phyloP scores from a whole-genome alignment of 805 yeast genomes.

The Lachancea dasiensis region DNA sequence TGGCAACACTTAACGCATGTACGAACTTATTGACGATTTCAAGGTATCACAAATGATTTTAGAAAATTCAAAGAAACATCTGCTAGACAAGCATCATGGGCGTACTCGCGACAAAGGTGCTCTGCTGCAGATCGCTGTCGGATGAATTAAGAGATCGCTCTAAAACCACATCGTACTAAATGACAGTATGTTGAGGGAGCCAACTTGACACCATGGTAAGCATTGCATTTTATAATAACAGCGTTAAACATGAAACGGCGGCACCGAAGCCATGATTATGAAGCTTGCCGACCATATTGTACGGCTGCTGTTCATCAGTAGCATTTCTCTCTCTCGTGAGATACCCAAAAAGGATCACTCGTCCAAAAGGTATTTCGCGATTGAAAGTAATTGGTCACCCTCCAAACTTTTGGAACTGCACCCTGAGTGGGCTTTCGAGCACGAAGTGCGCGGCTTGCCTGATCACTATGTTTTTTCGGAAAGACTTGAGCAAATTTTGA shows the following conservation, averaged over 20 bases:
- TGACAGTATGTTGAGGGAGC: no score
- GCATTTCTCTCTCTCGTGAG: not conserved
- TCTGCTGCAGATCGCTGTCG: no score
- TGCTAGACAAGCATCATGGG: no score
- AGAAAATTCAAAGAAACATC: no score
- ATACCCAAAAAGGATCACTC: conserved; percentile 46
- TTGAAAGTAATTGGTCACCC: conserved; percentile 43
- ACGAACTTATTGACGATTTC: no score
- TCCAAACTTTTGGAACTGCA: conserved; percentile 35
- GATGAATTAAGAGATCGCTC: no score
- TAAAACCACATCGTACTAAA: no score
- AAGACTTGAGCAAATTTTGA: conserved; percentile 16
- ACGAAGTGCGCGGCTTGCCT: conserved; percentile 53
- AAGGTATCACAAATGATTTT: no score
- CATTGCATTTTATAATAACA: no score
- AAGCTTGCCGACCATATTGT: conserved; percentile 1
- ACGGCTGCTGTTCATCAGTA: not conserved
- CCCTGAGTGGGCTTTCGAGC: conserved; percentile 54
- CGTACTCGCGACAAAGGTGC: no score
- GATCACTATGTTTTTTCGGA: conserved; percentile 64
- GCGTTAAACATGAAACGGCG: not conserved
- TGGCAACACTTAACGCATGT: no score
- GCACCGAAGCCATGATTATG: not conserved
- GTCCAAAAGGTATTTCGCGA: conserved; percentile 51
- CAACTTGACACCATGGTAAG: no score